Evolutionary conservation across 345 rosid species (phyloP), one percentile per base, ranked within the genome.

Genomic region (Hirschfeldia incana): DNA sequence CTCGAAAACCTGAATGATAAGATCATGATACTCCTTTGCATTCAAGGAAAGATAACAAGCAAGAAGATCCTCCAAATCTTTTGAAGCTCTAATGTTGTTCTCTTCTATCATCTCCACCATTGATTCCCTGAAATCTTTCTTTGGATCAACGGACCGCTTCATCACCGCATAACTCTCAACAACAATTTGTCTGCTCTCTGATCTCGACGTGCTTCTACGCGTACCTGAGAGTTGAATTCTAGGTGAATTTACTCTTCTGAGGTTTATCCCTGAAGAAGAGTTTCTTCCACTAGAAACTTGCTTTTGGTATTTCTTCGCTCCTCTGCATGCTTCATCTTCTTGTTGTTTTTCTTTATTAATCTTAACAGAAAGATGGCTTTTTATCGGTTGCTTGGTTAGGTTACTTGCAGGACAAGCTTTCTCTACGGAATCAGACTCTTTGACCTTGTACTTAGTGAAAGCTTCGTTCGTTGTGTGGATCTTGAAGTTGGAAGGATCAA

Each of bases 31-130:
- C 69, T 90, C 87, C 7, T 80, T 84, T 4, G 91, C 82, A 84
- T 94, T 94, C 69, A 94, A 81, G 2, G 89, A 82, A 51, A 94
- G 89, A 74, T 90, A 94, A 67, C 94, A 90, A 30, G 94, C 97
- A 53, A 94, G 98, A 64, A 94, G 94, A 66, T 92, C 91, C 71
- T 94, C 97, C 81, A 94, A 81, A 70, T 90, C 98, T 65, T 88
- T 86, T 1, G 93, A 79, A 13, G 80, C 77, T 59, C 81, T 85
- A 32, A 94, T 87, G 33, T 89, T 88, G 78, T 92, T 88, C 81
- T 87, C 98, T 78, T 82, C 81, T 28, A 94, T 90, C 97, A 94
- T 94, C 84, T 92, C 98, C 83, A 84, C 84, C 97, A 94, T 94
- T 46, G 98, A 94, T 2, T 90, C 94, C 76, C 84, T 87, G 85